Evolutionary conservation across 2,329 filamentous ascomycete genomes (phyloP).

Genomic region (Aureobasidium subglaciale): DNA sequence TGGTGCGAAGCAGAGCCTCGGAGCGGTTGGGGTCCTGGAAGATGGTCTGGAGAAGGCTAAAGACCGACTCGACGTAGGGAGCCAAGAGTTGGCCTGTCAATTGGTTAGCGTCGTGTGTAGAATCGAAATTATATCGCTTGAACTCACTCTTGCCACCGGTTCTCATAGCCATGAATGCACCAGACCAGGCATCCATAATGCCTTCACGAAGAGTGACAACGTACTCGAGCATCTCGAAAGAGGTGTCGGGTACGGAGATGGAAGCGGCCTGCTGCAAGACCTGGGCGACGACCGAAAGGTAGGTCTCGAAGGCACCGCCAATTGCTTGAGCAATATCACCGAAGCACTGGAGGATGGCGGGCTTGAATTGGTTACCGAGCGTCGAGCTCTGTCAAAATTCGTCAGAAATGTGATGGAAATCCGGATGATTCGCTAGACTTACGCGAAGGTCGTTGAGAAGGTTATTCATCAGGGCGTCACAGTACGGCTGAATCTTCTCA

Average conservation of each 20-base stretch:
- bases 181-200: constrained; percentile 98
- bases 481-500: constrained; percentile 86
- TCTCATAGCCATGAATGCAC: constrained; percentile 93
- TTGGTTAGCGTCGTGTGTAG: constrained; percentile 35
- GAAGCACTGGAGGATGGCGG: constrained; percentile 94
- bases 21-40: constrained; percentile 79
- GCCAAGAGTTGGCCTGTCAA: constrained; percentile 52
- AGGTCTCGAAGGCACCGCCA: constrained; percentile 83
- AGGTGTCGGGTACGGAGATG: constrained; percentile 63
- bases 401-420: constrained; percentile 34
- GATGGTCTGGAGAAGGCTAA: constrained; percentile 75
- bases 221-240: constrained; percentile 95
- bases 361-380: constrained; percentile 95
- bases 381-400: constrained; percentile 51
- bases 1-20: constrained; percentile 83
- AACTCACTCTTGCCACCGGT: constrained; percentile 54
- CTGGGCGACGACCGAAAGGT: constrained; percentile 83
- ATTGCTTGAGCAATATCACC: constrained; percentile 96
- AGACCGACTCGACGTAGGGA: constrained; percentile 77
- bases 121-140: constrained; percentile 27
- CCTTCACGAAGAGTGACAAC: constrained; percentile 90
- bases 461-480: constrained; percentile 97
- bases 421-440: constrained; percentile 41
- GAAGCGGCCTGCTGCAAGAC: constrained; percentile 88
- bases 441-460: constrained; percentile 77